Percentiles rank a stretch among this genome's conserved stretches.
phyloP scores from a whole-genome alignment of 768 basidiomycete genomes.

The Boletus pseudo-olivaceus region DNA sequence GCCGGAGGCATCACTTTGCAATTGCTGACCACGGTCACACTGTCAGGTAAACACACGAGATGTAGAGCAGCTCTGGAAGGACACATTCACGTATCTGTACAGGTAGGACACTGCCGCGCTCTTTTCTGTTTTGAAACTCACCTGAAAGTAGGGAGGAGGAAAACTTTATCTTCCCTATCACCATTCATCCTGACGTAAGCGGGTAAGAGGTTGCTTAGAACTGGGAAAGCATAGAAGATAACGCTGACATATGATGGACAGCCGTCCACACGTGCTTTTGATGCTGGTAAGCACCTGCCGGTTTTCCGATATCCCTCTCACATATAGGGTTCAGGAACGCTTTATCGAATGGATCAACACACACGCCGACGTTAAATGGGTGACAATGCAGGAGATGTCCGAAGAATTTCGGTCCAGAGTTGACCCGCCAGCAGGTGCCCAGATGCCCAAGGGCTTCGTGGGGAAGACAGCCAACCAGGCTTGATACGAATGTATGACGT shows the following conservation, averaged over 20 bases:
- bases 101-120: conserved; percentile 32
- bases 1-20: neutral
- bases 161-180: conserved; percentile 70
- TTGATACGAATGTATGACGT: neutral
- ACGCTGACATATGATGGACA: conserved; percentile 20
- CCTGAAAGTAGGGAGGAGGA: conserved; percentile 47
- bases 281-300: conserved; percentile 51
- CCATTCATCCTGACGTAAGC: conserved; percentile 76
- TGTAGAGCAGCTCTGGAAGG: conserved; percentile 74
- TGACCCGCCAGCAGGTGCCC: conserved; percentile 44
- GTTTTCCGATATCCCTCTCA: neutral
- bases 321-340: conserved; percentile 43
- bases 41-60: conserved; percentile 58
- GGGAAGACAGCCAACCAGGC: conserved; percentile 1
- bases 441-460: conserved; percentile 49
- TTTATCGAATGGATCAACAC: conserved; percentile 75
- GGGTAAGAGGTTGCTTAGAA: conserved; percentile 40
- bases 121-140: neutral
- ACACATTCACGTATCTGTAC: conserved; percentile 67
- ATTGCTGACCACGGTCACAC: neutral
- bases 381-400: conserved; percentile 66
- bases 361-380: conserved; percentile 68
- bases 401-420: conserved; percentile 56
- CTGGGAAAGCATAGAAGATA: neutral
- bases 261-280: conserved; percentile 65